These are phyloP conservation scores for Chlamydomonas schloesseri DNA, from an alignment of 139 green algal genomes.

Conservation along the genomic window DNA sequence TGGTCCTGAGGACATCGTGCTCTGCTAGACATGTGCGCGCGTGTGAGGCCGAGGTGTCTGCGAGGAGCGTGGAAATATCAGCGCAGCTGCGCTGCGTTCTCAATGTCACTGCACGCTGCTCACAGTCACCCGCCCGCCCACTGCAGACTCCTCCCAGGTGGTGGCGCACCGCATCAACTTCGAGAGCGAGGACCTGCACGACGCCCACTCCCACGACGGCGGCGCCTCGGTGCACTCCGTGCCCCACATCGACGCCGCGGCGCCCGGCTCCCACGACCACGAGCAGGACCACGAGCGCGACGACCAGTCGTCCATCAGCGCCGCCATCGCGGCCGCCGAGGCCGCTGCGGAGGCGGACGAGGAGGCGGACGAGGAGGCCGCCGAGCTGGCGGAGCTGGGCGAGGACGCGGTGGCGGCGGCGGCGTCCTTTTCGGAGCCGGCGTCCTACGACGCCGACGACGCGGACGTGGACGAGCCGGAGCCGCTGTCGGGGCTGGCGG, in stretches of 20 bases:
- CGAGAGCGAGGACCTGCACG: constrained; percentile 35
- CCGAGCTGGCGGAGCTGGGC: not conserved
- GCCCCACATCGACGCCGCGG: not conserved
- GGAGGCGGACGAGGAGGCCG: no score
- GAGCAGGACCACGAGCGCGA: not conserved
- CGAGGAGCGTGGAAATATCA: no score
- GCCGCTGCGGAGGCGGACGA: not conserved
- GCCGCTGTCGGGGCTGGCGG: not conserved
- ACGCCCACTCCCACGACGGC: constrained; percentile 34
- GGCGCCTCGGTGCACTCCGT: not conserved
- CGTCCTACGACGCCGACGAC: constrained; percentile 22
- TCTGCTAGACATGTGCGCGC: no score
- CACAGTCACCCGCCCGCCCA: no score
- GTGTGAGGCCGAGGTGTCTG: no score
- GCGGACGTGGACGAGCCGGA: constrained; percentile 33
- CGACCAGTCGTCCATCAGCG: not conserved
- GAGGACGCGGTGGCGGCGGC: not conserved
- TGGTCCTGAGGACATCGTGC: no score
- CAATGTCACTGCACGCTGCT: no score
- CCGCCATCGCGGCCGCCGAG: not conserved
- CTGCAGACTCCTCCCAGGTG: constrained; percentile 27
- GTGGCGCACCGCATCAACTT: constrained; percentile 27
- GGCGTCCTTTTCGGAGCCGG: constrained; percentile 1
- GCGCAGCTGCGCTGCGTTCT: no score
- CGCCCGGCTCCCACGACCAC: not conserved